Evolutionary conservation across 148 eudicot genomes (phyloP).

Genomic region (Rhododendron simsii): DNA sequence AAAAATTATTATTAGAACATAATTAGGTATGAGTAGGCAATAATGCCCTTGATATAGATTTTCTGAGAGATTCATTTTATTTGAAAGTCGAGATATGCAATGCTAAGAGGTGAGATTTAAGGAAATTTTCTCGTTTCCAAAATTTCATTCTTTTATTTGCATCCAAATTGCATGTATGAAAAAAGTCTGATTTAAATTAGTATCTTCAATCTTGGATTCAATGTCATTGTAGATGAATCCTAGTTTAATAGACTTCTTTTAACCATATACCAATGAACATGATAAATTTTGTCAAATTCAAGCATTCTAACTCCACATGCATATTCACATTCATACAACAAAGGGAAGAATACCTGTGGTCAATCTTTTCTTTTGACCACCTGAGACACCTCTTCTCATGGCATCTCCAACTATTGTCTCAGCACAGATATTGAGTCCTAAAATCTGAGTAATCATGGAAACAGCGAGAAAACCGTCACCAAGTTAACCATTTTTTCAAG

Average conservation of each 20-base stretch:
- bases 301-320: background rate
- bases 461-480: conserved; percentile 1
- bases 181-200: background rate
- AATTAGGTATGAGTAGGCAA: background rate
- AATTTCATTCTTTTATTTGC: background rate
- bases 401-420: conserved; percentile 70
- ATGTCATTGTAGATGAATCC: background rate
- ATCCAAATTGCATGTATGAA: background rate
- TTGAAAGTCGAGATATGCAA: background rate
- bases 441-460: conserved; percentile 42
- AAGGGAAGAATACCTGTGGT: conserved; percentile 50
- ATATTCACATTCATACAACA: background rate
- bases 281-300: background rate
- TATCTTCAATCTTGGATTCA: background rate
- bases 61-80: background rate
- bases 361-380: conserved; percentile 28
- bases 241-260: background rate
- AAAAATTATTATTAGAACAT: background rate
- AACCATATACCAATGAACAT: background rate
- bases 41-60: background rate
- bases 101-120: background rate
- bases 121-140: background rate
- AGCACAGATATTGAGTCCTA: conserved; percentile 76
- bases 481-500: background rate
- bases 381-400: conserved; percentile 86